Base-by-base conservation (phyloP, 2,329 filamentous ascomycete genomes). In the Ophiostoma pallidulum region DNA sequence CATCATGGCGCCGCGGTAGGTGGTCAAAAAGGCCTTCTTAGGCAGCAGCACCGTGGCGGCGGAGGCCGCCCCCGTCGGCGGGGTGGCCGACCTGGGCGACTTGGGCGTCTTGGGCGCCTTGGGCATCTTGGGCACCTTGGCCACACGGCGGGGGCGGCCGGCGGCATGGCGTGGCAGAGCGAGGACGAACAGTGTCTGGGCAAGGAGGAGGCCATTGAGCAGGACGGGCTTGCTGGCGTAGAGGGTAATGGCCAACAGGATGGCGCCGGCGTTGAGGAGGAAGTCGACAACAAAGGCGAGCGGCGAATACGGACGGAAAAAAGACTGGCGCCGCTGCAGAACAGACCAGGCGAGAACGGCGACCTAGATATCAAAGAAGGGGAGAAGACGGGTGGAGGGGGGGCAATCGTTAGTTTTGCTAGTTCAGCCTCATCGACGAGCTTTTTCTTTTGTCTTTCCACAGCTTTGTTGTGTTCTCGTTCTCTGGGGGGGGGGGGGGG, bases 1-100 rank as follows among this genome's bases (percentile, higher is more conserved):
- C 74, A 98, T 80, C 89, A 98, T 94, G 42, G 80, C 79, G 3
- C 88, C 90, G 46, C 92, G 82, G 61, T 96, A 98, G 26, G 81
- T 84, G 3, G 92, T 97, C 53, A 98, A 73, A 67, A 96, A 97
- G 0, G 92, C 87, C 66, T 94, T 94, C 53, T 85, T 76, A 1
- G 91, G 86, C 14, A 96, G 70, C n/a, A 19, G 70, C 68, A 95
- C 69, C n/a, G 60, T 26, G 59, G 52, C 36, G 33, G 41, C 20
- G n/a, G n/a, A n/a, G n/a, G n/a, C n/a, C n/a, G n/a, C n/a, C n/a
- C n/a, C n/a, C n/a, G n/a, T n/a, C n/a, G n/a, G n/a, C n/a, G n/a
- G n/a, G n/a, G n/a, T n/a, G n/a, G n/a, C n/a, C n/a, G n/a, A n/a
- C n/a, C n/a, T n/a, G n/a, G n/a, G n/a, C n/a, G n/a, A n/a, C 16